Percentiles rank a stretch among this genome's conserved stretches.
Evolutionary conservation across 768 basidiomycete species (phyloP).

Genomic region (Boletus tomentosulus): DNA sequence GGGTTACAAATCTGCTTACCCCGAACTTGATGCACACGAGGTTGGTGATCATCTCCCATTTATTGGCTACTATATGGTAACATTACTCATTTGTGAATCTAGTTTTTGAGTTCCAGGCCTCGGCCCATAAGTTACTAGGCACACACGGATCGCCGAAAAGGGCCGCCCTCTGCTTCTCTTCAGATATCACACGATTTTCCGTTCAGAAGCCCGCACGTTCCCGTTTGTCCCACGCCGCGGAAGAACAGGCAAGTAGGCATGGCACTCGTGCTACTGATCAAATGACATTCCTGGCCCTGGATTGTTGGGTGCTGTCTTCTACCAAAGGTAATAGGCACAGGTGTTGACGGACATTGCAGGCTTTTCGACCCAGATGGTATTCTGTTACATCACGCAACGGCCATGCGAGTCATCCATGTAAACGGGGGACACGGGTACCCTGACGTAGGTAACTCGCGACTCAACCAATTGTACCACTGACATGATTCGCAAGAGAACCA

Average conservation of each 20-base stretch:
- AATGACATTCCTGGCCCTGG: background rate
- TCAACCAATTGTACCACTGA: background rate
- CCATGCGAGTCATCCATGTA: background rate
- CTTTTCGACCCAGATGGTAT: background rate
- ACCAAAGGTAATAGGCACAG: conserved; percentile 1
- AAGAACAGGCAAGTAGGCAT: background rate
- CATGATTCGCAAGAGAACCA: background rate
- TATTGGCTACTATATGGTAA: background rate
- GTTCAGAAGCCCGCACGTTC: no score
- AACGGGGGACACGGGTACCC: background rate
- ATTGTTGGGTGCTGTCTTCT: background rate
- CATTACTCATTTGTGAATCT: background rate
- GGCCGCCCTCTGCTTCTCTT: background rate
- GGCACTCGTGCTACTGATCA: conserved; percentile 1
- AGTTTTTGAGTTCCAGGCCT: background rate
- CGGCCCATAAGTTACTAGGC: background rate
- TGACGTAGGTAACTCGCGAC: background rate
- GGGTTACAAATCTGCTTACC: background rate
- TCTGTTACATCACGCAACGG: background rate
- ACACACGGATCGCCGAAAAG: background rate
- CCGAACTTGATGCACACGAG: background rate
- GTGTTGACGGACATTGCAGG: background rate
- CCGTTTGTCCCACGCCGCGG: background rate
- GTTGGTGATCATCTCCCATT: background rate
- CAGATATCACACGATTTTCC: background rate